Base-by-base conservation (phyloP, 352 stramenopile genomes). In the Phytopythium kandeliae region DNA sequence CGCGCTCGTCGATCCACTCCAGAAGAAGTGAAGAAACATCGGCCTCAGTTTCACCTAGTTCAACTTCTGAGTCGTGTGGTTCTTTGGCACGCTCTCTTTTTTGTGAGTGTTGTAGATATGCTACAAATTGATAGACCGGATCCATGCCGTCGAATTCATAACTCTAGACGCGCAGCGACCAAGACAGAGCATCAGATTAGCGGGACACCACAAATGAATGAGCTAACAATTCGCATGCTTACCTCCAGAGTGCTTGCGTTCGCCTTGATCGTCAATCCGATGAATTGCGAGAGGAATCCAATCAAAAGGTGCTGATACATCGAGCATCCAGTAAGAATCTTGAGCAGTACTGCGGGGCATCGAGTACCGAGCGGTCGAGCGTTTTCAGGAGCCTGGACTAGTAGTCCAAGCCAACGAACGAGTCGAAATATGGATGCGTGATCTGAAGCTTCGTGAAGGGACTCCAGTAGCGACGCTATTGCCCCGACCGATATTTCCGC, bases 1-100 rank as follows among this genome's bases (percentile, higher is more conserved):
- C 51, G 13, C 63, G 66, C 36, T 85, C 74, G 28, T 76, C 70
- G 24, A 71, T 50, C 77, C 74, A 86, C 36, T 83, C 72, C 21
- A 88, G 58, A 22, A 46, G 35, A 34, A 45, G 48, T 28, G 10
- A 12, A 28, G 37, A 25, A 44, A 40, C 31, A 30, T 50, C n/a
- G 3, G 26, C 12, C 9, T 28, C 33, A 34, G 4, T 10, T 15
- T 30, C 26, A 36, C 30, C 12, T 36, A 22, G 37, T 26, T 43
- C 43, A 37, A 0, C n/a, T 31, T 2, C 3, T 34, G 9, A 3
- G 7, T 36, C 10, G 22, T 36, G 22, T 26, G 25, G 26, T 5
- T 24, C 28, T 3, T 13, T 38, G 12, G 6, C 12, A 2, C 21
- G 42, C 15, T 48, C 42, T 48, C 13, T 9, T 11, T 5, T 13